phyloP scores from a whole-genome alignment of 768 basidiomycete genomes.

The Hygrophorus russula region DNA sequence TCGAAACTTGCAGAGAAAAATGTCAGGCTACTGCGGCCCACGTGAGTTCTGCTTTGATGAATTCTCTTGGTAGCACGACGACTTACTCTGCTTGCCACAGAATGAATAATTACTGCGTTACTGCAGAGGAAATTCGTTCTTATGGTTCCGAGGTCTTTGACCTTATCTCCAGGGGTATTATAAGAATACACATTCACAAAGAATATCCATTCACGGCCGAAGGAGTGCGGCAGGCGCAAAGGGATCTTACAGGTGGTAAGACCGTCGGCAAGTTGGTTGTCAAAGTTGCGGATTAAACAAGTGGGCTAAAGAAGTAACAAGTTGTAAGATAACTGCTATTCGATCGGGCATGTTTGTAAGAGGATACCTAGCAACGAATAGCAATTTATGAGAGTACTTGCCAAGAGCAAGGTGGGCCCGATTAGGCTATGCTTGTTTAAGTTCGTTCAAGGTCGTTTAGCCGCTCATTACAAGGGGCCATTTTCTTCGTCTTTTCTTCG shows the following conservation, averaged over 20 bases:
- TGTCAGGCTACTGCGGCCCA: constrained; percentile 65
- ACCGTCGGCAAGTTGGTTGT: constrained; percentile 83
- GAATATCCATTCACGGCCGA: constrained; percentile 82
- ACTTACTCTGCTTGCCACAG: constrained; percentile 22
- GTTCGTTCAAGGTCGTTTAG: too few species aligned
- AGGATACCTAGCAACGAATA: too few species aligned
- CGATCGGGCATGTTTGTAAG: too few species aligned
- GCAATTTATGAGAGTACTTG: too few species aligned
- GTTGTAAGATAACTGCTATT: background rate
- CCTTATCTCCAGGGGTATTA: constrained; percentile 40
- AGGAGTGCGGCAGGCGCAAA: constrained; percentile 67
- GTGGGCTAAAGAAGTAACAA: constrained; percentile 1
- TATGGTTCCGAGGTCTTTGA: constrained; percentile 61
- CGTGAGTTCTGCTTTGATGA: constrained; percentile 29
- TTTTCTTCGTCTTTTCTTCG: too few species aligned
- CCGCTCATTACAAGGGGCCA: too few species aligned
- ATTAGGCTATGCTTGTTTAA: too few species aligned
- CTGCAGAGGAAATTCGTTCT: constrained; percentile 56
- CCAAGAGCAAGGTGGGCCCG: too few species aligned
- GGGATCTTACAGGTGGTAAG: constrained; percentile 63
- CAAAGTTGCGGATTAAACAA: constrained; percentile 32
- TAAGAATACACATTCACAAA: constrained; percentile 60
- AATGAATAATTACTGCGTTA: constrained; percentile 59
- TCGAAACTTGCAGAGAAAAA: constrained; percentile 75
- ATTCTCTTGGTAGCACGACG: background rate